These are phyloP conservation scores for Solanum arcanum DNA, from an alignment of 257 asterid genomes.

Conservation along the genomic window DNA sequence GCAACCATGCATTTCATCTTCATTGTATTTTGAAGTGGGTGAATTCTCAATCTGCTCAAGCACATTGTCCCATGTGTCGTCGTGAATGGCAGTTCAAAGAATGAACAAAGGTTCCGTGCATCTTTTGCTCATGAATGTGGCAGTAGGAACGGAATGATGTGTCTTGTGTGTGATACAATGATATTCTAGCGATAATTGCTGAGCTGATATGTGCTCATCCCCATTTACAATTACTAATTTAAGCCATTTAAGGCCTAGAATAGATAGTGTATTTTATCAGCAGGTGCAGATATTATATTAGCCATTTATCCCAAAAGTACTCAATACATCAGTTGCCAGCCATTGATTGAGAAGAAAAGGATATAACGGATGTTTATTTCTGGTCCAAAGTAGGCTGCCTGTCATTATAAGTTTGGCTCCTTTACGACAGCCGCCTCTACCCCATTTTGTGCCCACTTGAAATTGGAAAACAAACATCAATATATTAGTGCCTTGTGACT, in stretches of 20 bases:
- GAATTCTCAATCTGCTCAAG: conserved; percentile 79
- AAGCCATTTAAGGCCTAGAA: background rate
- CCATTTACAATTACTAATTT: background rate
- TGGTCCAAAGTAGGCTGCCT: background rate
- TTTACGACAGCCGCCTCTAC: background rate
- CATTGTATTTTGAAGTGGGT: conserved; percentile 98
- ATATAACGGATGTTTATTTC: background rate
- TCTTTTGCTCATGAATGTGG: background rate
- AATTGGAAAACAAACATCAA: background rate
- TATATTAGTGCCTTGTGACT: background rate
- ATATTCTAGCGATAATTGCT: background rate
- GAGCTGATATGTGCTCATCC: background rate
- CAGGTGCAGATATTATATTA: background rate
- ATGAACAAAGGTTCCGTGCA: conserved; percentile 4
- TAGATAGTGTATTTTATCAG: background rate
- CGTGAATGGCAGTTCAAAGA: conserved; percentile 95
- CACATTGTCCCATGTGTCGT: conserved; percentile 97
- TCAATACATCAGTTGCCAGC: background rate
- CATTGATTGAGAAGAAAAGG: background rate
- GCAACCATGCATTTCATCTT: conserved; percentile 95
- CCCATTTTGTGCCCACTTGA: background rate
- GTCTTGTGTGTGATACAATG: background rate
- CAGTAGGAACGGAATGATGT: background rate
- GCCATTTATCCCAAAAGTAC: background rate
- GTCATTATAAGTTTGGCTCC: background rate